Conservation (phyloP, 2,329 filamentous ascomycete species). For the Sarocladiaceae sp. region DNA sequence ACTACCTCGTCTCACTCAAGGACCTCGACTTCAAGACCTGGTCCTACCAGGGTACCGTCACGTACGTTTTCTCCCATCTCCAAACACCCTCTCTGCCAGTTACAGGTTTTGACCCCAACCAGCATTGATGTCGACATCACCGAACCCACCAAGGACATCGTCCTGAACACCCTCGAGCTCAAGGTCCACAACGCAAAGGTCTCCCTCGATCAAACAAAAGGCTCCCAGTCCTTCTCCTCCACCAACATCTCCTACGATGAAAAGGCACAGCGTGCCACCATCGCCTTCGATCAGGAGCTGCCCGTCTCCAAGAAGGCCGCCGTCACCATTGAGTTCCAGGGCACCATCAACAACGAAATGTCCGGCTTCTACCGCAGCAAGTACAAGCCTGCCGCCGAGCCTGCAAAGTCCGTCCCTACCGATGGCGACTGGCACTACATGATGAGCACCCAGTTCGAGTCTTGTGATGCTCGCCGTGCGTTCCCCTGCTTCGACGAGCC, state of each 20-base stretch:
- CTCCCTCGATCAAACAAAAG: conserved; percentile 49
- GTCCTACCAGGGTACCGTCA: conserved; percentile 78
- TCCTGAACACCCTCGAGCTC: conserved; percentile 80
- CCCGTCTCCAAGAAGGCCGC: conserved; percentile 58
- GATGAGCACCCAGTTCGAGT: conserved; percentile 96
- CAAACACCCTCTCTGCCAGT: conserved; percentile 11
- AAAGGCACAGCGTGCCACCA: conserved; percentile 74
- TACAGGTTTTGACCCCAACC: no score
- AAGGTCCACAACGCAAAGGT: conserved; percentile 64
- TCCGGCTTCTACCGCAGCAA: conserved; percentile 89
- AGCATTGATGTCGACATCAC: conserved; percentile 71
- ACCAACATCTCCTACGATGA: conserved; percentile 72
- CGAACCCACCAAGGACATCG: conserved; percentile 66
- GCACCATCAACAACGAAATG: conserved; percentile 84
- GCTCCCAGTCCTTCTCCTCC: conserved; percentile 50
- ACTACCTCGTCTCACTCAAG: conserved; percentile 78
- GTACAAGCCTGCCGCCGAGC: conserved; percentile 73
- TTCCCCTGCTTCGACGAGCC: conserved; percentile 99
- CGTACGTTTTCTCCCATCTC: conserved; percentile 32
- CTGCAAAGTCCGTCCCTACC: conserved; percentile 70
- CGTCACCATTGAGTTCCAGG: conserved; percentile 68
- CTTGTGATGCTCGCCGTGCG: conserved; percentile 86
- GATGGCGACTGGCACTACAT: conserved; percentile 64
- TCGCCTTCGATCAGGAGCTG: conserved; percentile 69
- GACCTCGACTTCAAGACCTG: conserved; percentile 70